Evolutionary conservation across 2,329 filamentous ascomycete genomes (phyloP).

Genomic region (Xylaria sp.): DNA sequence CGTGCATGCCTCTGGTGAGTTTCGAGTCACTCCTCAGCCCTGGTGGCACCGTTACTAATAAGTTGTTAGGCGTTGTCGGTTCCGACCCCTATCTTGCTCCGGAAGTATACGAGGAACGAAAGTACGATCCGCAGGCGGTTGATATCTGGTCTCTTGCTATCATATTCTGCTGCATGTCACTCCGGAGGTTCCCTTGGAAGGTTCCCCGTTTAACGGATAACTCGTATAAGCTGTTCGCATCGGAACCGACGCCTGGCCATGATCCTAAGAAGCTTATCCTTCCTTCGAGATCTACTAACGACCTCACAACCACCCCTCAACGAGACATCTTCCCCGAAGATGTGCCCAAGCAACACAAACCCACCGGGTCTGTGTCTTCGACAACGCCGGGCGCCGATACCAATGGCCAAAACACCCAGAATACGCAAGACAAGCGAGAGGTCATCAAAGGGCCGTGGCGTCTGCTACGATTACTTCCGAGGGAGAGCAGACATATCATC

Average conservation of each 20-base stretch:
- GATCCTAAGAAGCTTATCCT: slow-evolving; percentile 58
- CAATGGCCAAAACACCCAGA: no score
- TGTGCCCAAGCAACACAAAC: slow-evolving; percentile 35
- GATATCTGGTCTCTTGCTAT: slow-evolving; percentile 99
- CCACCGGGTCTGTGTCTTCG: slow-evolving; percentile 25
- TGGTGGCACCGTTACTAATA: slow-evolving; percentile 13
- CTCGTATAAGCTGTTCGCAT: slow-evolving; percentile 90
- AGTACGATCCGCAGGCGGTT: slow-evolving; percentile 90
- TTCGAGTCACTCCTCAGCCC: background rate
- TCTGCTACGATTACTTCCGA: slow-evolving; percentile 80
- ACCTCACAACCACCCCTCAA: slow-evolving; percentile 43
- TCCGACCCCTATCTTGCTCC: slow-evolving; percentile 95
- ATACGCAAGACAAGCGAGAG: slow-evolving; percentile 63
- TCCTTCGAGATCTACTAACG: slow-evolving; percentile 49
- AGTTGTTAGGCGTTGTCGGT: slow-evolving; percentile 63
- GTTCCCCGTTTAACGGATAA: slow-evolving; percentile 89
- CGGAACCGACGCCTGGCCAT: slow-evolving; percentile 77
- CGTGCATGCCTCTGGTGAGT: slow-evolving; percentile 77
- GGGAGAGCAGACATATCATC: slow-evolving; percentile 88
- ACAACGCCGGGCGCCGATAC: slow-evolving; percentile 36
- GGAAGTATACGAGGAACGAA: slow-evolving; percentile 91
- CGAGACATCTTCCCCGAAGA: slow-evolving; percentile 44
- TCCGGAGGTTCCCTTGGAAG: slow-evolving; percentile 96
- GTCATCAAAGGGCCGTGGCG: slow-evolving; percentile 93
- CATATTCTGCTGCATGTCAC: slow-evolving; percentile 98